Base-by-base conservation (phyloP, 805 yeast genomes). In the Lipomyces yamanashiensis region DNA sequence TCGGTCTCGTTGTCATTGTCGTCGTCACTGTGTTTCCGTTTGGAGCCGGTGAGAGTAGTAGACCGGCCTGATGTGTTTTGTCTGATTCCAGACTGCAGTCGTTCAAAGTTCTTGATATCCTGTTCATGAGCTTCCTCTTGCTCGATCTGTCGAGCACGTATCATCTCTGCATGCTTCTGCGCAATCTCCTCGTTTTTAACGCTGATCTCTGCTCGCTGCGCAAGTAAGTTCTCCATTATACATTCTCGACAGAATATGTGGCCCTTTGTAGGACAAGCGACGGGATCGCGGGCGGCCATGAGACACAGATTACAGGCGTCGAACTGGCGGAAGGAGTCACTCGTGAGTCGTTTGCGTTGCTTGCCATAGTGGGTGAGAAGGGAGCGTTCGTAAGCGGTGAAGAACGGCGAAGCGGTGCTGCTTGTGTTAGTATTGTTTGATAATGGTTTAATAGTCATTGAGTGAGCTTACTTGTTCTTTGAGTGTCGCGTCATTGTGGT, bases 341-440 rank as follows among this genome's bases (percentile, higher is more conserved):
- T 41, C 6, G 68, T 51, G 13, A 67, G 62, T 6, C 67, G 69
- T 48, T 59, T 61, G 45, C 36, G n/a, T 41, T 67, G 70, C 41
- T 55, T 54, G 41, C 70, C 70, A 39, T 67, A 67, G n/a, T 67
- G 64, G 15, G 53, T 34, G 40, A 67, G 60, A 44, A 63, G 58
- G 15, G 70, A 67, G 23, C 70, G 63, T 53, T 67, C 70, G 61
- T 67, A 61, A 10, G 70, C 65, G 8, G 70, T 67, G 63, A 67
- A 67, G 23, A 59, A 54, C 19, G 67, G 34, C 10, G 64, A 57
- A 13, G 70, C 62, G 7, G 70, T 67, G 51, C 69, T 67, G 37
- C 17, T 19, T 2, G 10, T 13, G 49, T 47, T 39, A 55, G 37
- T 36, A 19, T 5, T n/a, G n/a, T 2, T 34, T 4, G 2, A n/a